phyloP scores from a whole-genome alignment of 176 grass and related monocot genomes.

The Pharus latifolius region DNA sequence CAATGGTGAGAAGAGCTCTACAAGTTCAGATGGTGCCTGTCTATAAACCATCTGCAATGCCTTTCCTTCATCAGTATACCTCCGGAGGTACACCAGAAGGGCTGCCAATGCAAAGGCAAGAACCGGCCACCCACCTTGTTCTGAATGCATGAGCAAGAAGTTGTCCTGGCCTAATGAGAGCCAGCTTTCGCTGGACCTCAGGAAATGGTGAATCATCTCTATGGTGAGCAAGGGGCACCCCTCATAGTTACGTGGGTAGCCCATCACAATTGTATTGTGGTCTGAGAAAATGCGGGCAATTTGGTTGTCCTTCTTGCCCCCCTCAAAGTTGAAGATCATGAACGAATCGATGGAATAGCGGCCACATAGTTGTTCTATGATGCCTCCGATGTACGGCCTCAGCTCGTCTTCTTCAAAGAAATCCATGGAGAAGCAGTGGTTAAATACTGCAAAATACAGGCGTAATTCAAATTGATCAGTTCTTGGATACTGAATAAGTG shows the following conservation, averaged over 20 bases:
- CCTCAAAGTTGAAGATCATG: conserved; percentile 85
- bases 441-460: conserved; percentile 56
- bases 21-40: conserved; percentile 54
- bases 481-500: not conserved
- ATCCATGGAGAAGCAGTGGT: conserved; percentile 73
- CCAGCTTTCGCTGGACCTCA: conserved; percentile 95
- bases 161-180: conserved; percentile 70
- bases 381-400: conserved; percentile 51
- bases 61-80: conserved; percentile 52
- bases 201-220: conserved; percentile 89
- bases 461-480: conserved; percentile 6
- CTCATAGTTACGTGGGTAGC: conserved; percentile 80
- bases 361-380: conserved; percentile 59
- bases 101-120: conserved; percentile 81
- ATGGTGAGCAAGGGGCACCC: conserved; percentile 84
- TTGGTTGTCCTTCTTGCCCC: conserved; percentile 48
- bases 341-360: conserved; percentile 68
- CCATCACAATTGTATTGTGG: conserved; percentile 66
- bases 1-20: conserved; percentile 68
- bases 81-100: conserved; percentile 62
- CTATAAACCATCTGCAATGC: conserved; percentile 66
- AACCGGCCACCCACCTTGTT: conserved; percentile 75
- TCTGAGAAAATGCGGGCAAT: conserved; percentile 74
- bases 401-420: conserved; percentile 61
- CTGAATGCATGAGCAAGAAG: conserved; percentile 69